Evolutionary conservation across 345 rosid species (phyloP), one percentile per base, ranked within the genome.

Genomic region (Populus ilicifolia): DNA sequence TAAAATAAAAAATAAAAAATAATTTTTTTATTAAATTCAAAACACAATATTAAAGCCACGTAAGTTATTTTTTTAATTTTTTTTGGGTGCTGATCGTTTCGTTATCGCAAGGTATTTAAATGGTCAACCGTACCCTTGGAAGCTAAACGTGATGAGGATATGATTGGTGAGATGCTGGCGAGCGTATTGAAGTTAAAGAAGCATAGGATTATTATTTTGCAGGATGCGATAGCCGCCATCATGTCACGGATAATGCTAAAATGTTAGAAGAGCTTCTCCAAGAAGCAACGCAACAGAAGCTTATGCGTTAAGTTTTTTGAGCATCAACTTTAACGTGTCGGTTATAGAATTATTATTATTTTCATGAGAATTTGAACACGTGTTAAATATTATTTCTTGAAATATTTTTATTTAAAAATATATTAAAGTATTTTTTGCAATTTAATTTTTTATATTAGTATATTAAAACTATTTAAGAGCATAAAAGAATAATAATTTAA

Each of bases 241-340:
- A 27, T 18, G 77, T 20, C 2, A 38, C 17, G 69, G 75, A 77
- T 35, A 38, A 27, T 12, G 13, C 59, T 46, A 46, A 46, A 46
- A 59, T 71, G 48, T 44, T 27, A 38, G n/a, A 41, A 23, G n/a
- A 41, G 25, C 81, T 79, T 79, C 77, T 67, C 25, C 5, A 56
- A 50, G 81, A 79, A 79, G 81, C 80, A 48, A 62, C 50, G 80
- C 75, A 36, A 64, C 66, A 14, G 18, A 79, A 73, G 44, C 81
- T 72, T 78, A 0, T 8, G 56, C 21, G 46, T n/a, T 29, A 79
- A 79, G 81, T 39, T 79, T 73, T 17, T 16, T 6, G 9, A 5
- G 6, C 54, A 3, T 29, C 8, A 8, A n/a, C 68, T 65, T 66
- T 25, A 64, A 21, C 76, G 61, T 77, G 17, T 38, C 8, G 72